Conservation (phyloP, 805 yeast genomes). For the Tetrapisispora arboricola region DNA sequence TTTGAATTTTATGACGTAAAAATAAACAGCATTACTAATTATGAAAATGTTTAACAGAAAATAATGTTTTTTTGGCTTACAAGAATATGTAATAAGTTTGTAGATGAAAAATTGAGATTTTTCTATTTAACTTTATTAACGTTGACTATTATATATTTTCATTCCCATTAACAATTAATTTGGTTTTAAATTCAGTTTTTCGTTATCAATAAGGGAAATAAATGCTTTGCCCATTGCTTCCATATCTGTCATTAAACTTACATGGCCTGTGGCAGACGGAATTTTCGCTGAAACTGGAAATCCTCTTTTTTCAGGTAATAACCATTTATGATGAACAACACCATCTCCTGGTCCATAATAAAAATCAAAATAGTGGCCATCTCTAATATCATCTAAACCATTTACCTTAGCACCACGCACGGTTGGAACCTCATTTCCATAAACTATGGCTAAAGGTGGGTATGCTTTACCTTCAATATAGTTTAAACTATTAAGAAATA, state of each 20-base stretch:
- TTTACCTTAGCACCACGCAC: conserved; percentile 69
- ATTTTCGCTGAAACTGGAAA: conserved; percentile 64
- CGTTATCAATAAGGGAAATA: conserved; percentile 50
- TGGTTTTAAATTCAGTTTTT: conserved; percentile 23
- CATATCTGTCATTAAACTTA: conserved; percentile 65
- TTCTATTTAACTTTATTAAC: too few species aligned
- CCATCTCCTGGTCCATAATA: conserved; percentile 91
- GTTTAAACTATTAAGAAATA: conserved; percentile 46
- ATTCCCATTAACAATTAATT: too few species aligned
- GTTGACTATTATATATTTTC: too few species aligned
- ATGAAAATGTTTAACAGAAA: too few species aligned
- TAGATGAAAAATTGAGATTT: too few species aligned
- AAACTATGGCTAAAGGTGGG: conserved; percentile 79
- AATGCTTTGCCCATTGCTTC: conserved; percentile 65
- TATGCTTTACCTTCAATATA: conserved; percentile 44
- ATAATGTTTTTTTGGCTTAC: too few species aligned
- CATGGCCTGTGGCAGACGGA: conserved; percentile 62
- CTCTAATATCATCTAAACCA: conserved; percentile 48
- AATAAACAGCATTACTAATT: too few species aligned
- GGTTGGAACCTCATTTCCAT: conserved; percentile 76
- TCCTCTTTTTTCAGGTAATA: conserved; percentile 68
- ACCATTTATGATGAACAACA: conserved; percentile 73
- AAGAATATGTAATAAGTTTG: too few species aligned
- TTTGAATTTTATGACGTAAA: too few species aligned
- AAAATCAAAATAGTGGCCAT: conserved; percentile 67